These are phyloP conservation scores for Fennellomyces sp. DNA, from an alignment of 371 early-diverging fungal genomes.

Conservation along the genomic window DNA sequence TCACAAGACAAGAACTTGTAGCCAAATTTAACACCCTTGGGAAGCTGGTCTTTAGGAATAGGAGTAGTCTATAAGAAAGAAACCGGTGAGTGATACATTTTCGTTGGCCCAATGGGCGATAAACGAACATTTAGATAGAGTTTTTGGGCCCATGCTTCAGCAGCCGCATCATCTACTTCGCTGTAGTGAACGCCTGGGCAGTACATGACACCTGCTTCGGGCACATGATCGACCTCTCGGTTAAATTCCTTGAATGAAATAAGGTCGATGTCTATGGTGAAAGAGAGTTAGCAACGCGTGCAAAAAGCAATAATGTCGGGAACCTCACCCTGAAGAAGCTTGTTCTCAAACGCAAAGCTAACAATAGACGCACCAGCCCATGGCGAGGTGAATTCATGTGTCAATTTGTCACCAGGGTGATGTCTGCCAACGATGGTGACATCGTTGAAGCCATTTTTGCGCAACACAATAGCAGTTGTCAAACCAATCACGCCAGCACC, in stretches of 20 bases:
- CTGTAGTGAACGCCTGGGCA: slow-evolving; percentile 28
- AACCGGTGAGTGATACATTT: no score
- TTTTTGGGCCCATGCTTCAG: slow-evolving; percentile 18
- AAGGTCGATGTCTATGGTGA: slow-evolving; percentile 27
- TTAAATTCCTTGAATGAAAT: slow-evolving; percentile 31
- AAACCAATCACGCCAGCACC: slow-evolving; percentile 84
- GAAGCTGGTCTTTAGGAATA: slow-evolving; percentile 21
- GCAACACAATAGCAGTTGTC: slow-evolving; percentile 64
- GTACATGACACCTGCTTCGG: slow-evolving; percentile 32
- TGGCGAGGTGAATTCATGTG: slow-evolving; percentile 70
- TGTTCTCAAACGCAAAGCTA: slow-evolving; percentile 29
- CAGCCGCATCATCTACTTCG: slow-evolving; percentile 15
- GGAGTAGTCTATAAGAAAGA: slow-evolving; percentile 19
- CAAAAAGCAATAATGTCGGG: neutral
- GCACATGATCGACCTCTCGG: slow-evolving; percentile 23
- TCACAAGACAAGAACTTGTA: slow-evolving; percentile 37
- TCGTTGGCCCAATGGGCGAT: no score
- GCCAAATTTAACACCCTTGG: slow-evolving; percentile 20
- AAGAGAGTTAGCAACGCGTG: neutral
- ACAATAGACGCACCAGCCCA: slow-evolving; percentile 66
- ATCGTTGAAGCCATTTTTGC: slow-evolving; percentile 49
- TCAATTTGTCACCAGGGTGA: slow-evolving; percentile 53
- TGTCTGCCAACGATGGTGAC: slow-evolving; percentile 61
- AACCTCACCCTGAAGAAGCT: slow-evolving; percentile 30
- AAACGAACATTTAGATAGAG: slow-evolving; percentile 4